phyloP scores from a whole-genome alignment of 2,329 filamentous ascomycete species.

The Fusarium sp. region DNA sequence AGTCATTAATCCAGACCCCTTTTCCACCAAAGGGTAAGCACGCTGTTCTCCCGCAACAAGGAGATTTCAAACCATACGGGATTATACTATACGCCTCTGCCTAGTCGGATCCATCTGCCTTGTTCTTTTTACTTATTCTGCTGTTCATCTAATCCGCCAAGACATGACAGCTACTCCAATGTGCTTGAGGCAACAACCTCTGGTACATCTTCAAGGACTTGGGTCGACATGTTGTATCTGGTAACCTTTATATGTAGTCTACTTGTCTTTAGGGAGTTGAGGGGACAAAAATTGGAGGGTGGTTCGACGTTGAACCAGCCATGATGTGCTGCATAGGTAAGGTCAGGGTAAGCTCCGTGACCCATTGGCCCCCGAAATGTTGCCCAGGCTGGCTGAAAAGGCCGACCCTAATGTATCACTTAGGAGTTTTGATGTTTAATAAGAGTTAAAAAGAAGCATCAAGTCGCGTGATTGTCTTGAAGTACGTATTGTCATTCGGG shows the following conservation, averaged over 20 bases:
- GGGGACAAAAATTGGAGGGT: constrained; percentile 24
- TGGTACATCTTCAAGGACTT: constrained; percentile 17
- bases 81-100: constrained; percentile 1
- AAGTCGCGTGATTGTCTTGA: constrained; percentile 32
- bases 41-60: constrained; percentile 21
- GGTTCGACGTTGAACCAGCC: constrained; percentile 30
- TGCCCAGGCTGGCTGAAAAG: constrained; percentile 33
- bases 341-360: constrained; percentile 66
- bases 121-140: constrained; percentile 2
- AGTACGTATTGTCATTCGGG: constrained; percentile 46
- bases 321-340: constrained; percentile 57
- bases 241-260: constrained; percentile 49
- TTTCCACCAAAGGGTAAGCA: constrained; percentile 45
- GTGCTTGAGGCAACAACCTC: constrained; percentile 1
- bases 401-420: constrained; percentile 44
- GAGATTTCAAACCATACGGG: constrained; percentile 5
- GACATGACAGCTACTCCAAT: constrained; percentile 2
- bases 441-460: constrained; percentile 31
- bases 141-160: constrained; percentile 23
- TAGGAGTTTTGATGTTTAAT: constrained; percentile 43
- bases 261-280: constrained; percentile 43
- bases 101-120: background rate
- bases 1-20: constrained; percentile 37
- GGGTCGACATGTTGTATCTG: constrained; percentile 39
- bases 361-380: constrained; percentile 51